phyloP scores from a whole-genome alignment of 345 rosid genomes.

The Syzygium jambos region DNA sequence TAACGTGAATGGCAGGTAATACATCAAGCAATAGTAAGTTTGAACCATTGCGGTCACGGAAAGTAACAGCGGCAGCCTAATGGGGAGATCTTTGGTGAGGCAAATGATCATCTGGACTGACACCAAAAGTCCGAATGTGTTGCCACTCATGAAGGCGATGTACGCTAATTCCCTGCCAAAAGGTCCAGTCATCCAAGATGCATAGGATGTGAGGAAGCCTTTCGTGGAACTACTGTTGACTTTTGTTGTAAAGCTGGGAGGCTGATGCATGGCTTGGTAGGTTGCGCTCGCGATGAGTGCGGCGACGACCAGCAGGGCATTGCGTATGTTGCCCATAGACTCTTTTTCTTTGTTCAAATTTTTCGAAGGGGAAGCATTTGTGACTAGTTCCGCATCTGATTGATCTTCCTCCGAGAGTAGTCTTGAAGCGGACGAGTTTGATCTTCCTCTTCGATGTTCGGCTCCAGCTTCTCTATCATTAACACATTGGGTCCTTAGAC shows the following conservation, averaged over 20 bases:
- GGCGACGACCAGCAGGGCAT: accelerated
- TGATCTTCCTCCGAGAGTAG: too few relatives aligned
- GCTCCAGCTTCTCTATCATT: background rate
- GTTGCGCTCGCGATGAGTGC: background rate
- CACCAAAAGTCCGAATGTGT: background rate
- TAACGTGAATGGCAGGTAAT: background rate
- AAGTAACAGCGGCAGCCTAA: background rate
- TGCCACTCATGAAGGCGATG: background rate
- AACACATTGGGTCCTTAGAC: background rate
- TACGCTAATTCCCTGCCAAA: background rate
- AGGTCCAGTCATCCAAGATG: background rate
- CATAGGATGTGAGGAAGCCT: background rate
- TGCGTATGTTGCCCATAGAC: background rate
- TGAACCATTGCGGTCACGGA: background rate
- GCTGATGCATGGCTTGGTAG: background rate
- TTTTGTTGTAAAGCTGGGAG: background rate
- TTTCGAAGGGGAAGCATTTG: background rate
- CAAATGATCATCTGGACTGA: background rate
- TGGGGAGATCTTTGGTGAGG: background rate
- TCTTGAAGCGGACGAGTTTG: too few relatives aligned
- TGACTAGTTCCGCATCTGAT: too few relatives aligned
- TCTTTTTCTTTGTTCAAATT: background rate
- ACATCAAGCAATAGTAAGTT: background rate
- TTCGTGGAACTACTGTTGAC: background rate
- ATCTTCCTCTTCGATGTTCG: background rate